Base-by-base conservation (phyloP, 345 rosid genomes). In the Eucalyptus cloeziana region DNA sequence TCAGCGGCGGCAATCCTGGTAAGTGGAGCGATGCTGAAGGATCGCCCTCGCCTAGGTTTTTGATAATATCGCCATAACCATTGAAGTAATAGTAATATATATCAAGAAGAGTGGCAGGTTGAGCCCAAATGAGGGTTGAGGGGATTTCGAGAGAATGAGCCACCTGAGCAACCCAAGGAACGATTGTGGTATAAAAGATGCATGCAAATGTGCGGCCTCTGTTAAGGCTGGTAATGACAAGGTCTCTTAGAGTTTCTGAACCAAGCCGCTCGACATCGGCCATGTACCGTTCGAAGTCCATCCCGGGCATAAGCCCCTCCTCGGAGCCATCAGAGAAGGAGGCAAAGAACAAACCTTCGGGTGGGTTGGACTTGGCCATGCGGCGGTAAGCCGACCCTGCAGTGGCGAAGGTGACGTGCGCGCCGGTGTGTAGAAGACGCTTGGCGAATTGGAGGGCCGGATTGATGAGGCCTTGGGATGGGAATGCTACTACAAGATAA, bases 391-490 rank as follows among this genome's bases (percentile, higher is more conserved):
- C 94, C 30, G 89, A 90, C 89, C 91, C 10, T 4, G 88, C 54
- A 21, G 94, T 96, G 62, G 93, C 87, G 45, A 94, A 91, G 86
- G 97, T 96, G 89, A 95, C 96, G 2, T 51, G 91, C 12, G 90
- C 92, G 1, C 99, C 97, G 4, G 88, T 49, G 85, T 88, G 88
- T 40, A 94, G 67, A 45, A 97, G 93, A 37, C 95, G 93, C 92
- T 92, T 94, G 88, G 97, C 95, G 27, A 96, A 90, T 44, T 93
- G 93, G 86, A 95, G 92, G 47, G 91, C 47, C 0, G 98, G 99
- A 90, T 96, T 96, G 33, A 96, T 90, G 91, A 95, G 98, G 85
- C 99, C 99, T 90, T 94, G 96, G 0, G 92, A 91, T 0, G 97
- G 96, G 71, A 62, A 95, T 5, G 94, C 88, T 43, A 96, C 90